These are phyloP conservation scores for Oenanthe sinensis DNA, from an alignment of 129 eudicot species.

Conservation along the genomic window DNA sequence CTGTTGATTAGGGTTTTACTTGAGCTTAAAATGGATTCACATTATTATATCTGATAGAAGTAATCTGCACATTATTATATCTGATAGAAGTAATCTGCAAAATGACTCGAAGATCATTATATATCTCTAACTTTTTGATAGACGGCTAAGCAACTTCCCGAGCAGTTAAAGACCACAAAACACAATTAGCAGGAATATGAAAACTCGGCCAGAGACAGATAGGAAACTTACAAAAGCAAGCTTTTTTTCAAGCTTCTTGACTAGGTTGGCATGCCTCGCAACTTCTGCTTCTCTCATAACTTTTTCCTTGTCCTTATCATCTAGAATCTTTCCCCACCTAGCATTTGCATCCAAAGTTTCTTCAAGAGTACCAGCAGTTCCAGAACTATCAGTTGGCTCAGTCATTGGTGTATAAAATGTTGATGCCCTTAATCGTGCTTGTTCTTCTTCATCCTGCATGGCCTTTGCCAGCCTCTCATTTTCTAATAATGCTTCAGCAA, in stretches of 20 bases:
- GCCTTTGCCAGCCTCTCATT: conserved; percentile 67
- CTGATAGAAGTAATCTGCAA: background rate
- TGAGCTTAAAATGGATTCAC: background rate
- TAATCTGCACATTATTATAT: background rate
- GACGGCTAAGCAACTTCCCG: background rate
- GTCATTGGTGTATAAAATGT: conserved; percentile 33
- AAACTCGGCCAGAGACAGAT: background rate
- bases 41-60: background rate
- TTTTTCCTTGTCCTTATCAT: conserved; percentile 43
- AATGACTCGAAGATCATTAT: background rate
- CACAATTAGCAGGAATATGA: background rate
- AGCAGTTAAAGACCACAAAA: background rate
- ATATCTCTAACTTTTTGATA: background rate
- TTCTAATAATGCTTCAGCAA: conserved; percentile 67
- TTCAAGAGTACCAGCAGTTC: conserved; percentile 64
- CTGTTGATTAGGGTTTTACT: background rate
- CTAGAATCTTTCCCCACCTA: conserved; percentile 69
- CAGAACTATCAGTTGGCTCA: conserved; percentile 26
- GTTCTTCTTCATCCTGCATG: conserved; percentile 88
- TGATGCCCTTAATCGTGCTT: conserved; percentile 68
- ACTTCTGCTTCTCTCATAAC: conserved; percentile 71
- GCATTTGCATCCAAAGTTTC: conserved; percentile 79
- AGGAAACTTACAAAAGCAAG: conserved; percentile 68
- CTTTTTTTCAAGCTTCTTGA: conserved; percentile 82
- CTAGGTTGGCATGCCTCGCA: conserved; percentile 58